Evolutionary conservation across 768 basidiomycete species (phyloP).

Genomic region (Suillus americanus): DNA sequence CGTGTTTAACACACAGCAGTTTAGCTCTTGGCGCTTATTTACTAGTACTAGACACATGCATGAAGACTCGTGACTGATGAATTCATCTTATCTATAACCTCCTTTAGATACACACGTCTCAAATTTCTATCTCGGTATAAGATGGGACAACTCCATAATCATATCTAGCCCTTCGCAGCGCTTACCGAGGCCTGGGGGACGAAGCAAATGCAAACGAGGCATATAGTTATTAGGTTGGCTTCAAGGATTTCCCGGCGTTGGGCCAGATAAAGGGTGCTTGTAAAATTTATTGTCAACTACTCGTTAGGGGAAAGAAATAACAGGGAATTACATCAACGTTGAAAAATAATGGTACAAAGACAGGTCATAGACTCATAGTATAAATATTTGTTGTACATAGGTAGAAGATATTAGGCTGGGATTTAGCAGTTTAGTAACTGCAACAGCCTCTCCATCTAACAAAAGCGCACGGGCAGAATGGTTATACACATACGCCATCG

Average conservation of each 20-base stretch:
- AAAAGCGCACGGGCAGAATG: background rate
- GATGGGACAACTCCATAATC: background rate
- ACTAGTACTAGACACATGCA: background rate
- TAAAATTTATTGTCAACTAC: background rate
- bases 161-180: background rate
- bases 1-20: background rate
- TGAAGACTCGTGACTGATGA: background rate
- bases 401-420: background rate
- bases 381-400: background rate
- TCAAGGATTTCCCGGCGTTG: background rate
- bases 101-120: background rate
- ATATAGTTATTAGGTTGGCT: background rate
- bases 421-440: background rate
- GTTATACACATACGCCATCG: constrained; percentile 28
- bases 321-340: background rate
- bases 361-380: background rate
- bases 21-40: background rate
- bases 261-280: background rate
- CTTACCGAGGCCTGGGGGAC: background rate
- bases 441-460: background rate
- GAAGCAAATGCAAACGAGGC: background rate
- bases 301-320: background rate
- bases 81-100: background rate
- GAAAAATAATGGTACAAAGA: background rate
- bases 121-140: background rate